Base-by-base conservation (phyloP, 192 early-diverging fungal species). In the Podila epigama region DNA sequence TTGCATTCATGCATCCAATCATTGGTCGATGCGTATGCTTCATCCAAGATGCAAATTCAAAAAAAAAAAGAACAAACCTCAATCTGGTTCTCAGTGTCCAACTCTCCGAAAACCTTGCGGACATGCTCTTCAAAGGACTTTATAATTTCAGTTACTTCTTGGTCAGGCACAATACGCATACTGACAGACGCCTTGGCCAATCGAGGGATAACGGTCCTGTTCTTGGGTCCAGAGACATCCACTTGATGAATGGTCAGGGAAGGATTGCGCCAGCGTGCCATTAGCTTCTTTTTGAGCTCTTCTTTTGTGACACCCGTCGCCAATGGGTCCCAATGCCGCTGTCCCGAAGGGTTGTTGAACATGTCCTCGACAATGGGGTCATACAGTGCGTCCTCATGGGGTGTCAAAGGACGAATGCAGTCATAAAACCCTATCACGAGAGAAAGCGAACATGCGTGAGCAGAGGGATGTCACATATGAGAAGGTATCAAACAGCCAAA, bases 81-180 rank as follows among this genome's bases (percentile, higher is more conserved):
- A 35, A 88, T 79, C 37, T 69, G 48, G 37, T 83, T 86, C 39
- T 85, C 81, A 0, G 86, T 86, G 31, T 79, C 69, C 8, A 79
- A 73, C 31, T 79, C 70, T 42, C 60, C 65, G 75, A 92, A 91
- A 5, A 85, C 73, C 5, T 65, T 48, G 29, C 85, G 63, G 32
- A 93, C 82, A 62, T 89, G 79, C 4, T 69, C 58, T 36, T 85
- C 73, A 68, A 93, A 89, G 33, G 84, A 85, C 22, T 51, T 77
- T 40, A 82, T 82, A 29, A 93, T 90, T 15, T 86, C 86, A n/a
- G 81, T 63, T 2, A 91, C 82, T 32, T 83, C 75, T 83, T 93
- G 92, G 63, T 93, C 89, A 16, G 92, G 92, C 20, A 93, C 92
- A 42, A 92, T 84, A 15, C 92, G 86, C 87, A 93, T 88, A 67